Evolutionary conservation across 2,329 filamentous ascomycete species (phyloP).

Genomic region (Alternaria ventricosa): DNA sequence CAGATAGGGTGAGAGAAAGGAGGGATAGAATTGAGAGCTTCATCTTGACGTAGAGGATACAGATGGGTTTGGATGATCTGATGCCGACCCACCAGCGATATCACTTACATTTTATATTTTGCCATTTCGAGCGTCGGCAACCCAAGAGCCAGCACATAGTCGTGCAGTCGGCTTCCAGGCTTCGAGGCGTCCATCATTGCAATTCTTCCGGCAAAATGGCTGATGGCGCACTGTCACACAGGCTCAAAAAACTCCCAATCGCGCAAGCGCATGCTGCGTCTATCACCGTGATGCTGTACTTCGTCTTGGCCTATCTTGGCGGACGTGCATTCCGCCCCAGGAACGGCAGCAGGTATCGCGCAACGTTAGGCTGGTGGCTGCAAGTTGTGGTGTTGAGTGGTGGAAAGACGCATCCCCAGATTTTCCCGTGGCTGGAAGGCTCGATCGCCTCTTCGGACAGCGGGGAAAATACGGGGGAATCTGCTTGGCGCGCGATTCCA

Average conservation of each 20-base stretch:
- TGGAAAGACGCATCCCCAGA: conserved; percentile 28
- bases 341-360: conserved; percentile 13
- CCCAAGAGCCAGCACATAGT: neutral
- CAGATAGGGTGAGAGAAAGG: conserved; percentile 22
- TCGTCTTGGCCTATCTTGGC: conserved; percentile 11
- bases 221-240: conserved; percentile 4
- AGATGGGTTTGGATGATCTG: neutral
- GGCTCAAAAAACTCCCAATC: conserved; percentile 1
- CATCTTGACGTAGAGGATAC: conserved; percentile 23
- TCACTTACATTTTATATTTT: conserved; percentile 2
- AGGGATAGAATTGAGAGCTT: conserved; percentile 33
- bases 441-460: conserved; percentile 19
- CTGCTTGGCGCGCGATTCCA: conserved; percentile 8
- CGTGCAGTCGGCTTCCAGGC: neutral
- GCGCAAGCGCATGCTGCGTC: conserved; percentile 4
- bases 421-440: conserved; percentile 17
- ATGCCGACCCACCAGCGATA: neutral
- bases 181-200: neutral
- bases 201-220: conserved; percentile 23
- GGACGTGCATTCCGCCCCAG: conserved; percentile 10
- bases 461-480: conserved; percentile 13
- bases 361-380: conserved; percentile 15
- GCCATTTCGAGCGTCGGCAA: neutral
- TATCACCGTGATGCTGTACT: conserved; percentile 2
- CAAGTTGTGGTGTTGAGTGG: conserved; percentile 19